Evolutionary conservation across 768 basidiomycete species (phyloP), one percentile per base, ranked within the genome.

Genomic region (Leccinum rimulosum): DNA sequence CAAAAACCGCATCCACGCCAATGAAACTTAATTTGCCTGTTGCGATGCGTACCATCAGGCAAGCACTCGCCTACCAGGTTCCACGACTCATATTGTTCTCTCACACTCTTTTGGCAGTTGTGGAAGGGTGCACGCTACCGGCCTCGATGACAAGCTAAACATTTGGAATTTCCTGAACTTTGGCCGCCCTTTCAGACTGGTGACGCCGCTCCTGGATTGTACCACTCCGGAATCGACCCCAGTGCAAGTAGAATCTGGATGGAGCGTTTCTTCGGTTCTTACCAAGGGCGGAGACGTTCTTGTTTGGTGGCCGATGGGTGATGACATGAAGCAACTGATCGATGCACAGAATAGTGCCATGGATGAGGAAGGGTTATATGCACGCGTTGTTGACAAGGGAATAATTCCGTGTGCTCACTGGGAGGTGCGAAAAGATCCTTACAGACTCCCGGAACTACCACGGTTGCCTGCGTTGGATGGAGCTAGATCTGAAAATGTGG

Each of bases 81-180:
- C 47, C 35, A 10, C 22, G 12, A 7, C n/a, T 25, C 52, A 15
- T 3, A 11, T 36, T 38, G 25, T 63, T 57, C 59, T 64, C 69
- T 66, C 60, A 59, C 60, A 1, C 47, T 50, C 35, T 22, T 11
- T 33, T 52, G 53, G 61, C 60, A 93, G 92, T 66, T 93, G 90
- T 66, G 93, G 93, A 48, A 81, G 93, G 59, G 68, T 87, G 30
- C 91, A 94, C 68, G 80, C 86, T 4, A 79, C 85, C 14, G 80
- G 84, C 33, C 75, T 93, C 48, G 91, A 92, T 67, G 72, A 76
- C 43, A 69, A 77, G 11, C 73, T 78, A 50, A 76, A 80, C 40
- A 78, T 95, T 30, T 94, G 89, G 89, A 88, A 83, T 12, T 90
- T 92, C 69, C 71, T 80, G 6, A 85, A 78, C 64, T 94, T 92